Conservation (phyloP, 2,329 filamentous ascomycete species). For the Parastagonospora nodorum region DNA sequence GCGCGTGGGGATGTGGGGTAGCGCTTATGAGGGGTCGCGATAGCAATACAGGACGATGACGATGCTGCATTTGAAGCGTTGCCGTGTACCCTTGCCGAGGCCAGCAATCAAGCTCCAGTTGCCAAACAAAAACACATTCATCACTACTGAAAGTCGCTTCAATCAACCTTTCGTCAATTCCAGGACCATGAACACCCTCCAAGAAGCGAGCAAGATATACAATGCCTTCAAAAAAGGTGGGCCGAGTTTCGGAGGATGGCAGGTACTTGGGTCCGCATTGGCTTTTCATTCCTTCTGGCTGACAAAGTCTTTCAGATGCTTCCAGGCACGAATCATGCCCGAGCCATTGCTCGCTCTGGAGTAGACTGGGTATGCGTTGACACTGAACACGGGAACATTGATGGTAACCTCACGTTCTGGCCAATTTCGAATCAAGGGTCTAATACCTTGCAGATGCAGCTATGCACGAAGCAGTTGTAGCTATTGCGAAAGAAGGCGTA, state of each 20-base stretch:
- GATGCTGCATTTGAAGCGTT: constrained; percentile 11
- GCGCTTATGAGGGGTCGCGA: constrained; percentile 8
- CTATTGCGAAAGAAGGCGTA: constrained; percentile 52
- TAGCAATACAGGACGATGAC: constrained; percentile 13
- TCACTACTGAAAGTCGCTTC: neutral
- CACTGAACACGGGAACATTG: constrained; percentile 62
- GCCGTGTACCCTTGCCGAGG: neutral
- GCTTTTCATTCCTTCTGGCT: neutral
- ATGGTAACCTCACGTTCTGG: constrained; percentile 42
- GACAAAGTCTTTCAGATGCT: constrained; percentile 14
- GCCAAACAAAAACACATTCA: neutral
- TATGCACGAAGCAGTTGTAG: constrained; percentile 62
- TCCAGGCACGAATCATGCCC: constrained; percentile 58
- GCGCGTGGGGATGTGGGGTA: constrained; percentile 23
- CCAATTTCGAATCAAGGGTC: neutral
- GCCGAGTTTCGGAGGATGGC: constrained; percentile 62
- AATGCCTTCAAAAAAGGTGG: constrained; percentile 56
- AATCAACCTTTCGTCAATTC: neutral
- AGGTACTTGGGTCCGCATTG: constrained; percentile 46
- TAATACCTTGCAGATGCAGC: constrained; percentile 45
- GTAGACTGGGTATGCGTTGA: constrained; percentile 62
- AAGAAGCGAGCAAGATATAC: constrained; percentile 60
- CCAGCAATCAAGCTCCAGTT: neutral
- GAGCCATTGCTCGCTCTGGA: constrained; percentile 58
- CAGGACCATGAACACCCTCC: constrained; percentile 51